These are phyloP conservation scores for Paracorniculantispora psalliotae DNA, from an alignment of 2,329 filamentous ascomycete genomes.

Conservation along the genomic window DNA sequence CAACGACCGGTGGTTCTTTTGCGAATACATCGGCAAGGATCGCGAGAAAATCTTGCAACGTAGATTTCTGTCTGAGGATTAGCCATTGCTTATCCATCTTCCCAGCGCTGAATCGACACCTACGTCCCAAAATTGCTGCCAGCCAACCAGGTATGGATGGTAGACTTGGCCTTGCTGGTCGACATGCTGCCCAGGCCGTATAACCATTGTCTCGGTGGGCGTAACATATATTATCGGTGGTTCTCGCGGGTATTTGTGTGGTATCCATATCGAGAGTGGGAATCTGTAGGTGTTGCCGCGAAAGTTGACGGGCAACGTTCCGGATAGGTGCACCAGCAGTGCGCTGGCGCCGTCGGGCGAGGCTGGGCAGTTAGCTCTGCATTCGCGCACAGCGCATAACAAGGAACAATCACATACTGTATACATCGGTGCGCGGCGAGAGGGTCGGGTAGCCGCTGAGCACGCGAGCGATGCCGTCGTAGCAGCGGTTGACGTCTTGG, in stretches of 20 bases:
- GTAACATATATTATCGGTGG: slow-evolving; percentile 84
- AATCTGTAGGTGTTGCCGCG: slow-evolving; percentile 86
- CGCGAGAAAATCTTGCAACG: slow-evolving; percentile 73
- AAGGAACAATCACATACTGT: slow-evolving; percentile 60
- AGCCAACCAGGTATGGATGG: slow-evolving; percentile 89
- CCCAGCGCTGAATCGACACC: slow-evolving; percentile 33
- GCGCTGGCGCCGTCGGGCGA: slow-evolving; percentile 85
- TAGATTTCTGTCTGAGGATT: slow-evolving; percentile 61
- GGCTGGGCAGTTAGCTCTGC: slow-evolving; percentile 47
- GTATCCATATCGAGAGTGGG: slow-evolving; percentile 88
- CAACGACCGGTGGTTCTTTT: slow-evolving; percentile 87
- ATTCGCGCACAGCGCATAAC: not conserved
- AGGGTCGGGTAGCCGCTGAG: slow-evolving; percentile 76
- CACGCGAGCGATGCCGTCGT: slow-evolving; percentile 81
- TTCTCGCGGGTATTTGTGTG: slow-evolving; percentile 82
- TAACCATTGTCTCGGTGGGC: slow-evolving; percentile 80
- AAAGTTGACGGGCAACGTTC: slow-evolving; percentile 88
- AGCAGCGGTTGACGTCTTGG: slow-evolving; percentile 84
- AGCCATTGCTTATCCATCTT: slow-evolving; percentile 12
- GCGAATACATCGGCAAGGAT: slow-evolving; percentile 84
- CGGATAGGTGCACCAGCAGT: slow-evolving; percentile 77
- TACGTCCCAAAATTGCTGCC: slow-evolving; percentile 87
- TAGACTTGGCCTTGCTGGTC: slow-evolving; percentile 90
- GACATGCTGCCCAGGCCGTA: slow-evolving; percentile 91
- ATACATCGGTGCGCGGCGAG: slow-evolving; percentile 84